Evolutionary conservation across 2,329 filamentous ascomycete genomes (phyloP).

Genomic region (Exserohilum rostratum): DNA sequence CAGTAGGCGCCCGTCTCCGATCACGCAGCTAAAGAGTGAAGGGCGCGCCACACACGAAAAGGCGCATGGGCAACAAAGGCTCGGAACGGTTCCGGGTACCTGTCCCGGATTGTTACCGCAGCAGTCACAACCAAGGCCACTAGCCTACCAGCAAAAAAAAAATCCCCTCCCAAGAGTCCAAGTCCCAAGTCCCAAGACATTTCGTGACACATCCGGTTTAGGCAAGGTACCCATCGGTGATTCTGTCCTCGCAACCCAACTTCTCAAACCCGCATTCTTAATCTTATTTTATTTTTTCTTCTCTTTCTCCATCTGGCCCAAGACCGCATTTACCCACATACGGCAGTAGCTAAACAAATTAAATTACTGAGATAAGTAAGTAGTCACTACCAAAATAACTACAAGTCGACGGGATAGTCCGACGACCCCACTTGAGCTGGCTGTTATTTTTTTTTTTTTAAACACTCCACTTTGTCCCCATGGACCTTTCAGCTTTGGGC

Average conservation of each 20-base stretch:
- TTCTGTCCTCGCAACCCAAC: background rate
- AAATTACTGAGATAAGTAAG: no score
- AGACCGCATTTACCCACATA: background rate
- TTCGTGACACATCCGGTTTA: no score
- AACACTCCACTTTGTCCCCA: background rate
- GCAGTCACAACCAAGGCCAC: background rate
- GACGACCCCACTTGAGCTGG: background rate
- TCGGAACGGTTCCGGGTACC: background rate
- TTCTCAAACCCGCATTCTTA: background rate
- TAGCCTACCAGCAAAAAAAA: background rate
- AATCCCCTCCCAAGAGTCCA: no score
- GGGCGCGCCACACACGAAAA: background rate
- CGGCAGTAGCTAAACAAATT: background rate
- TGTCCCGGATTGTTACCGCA: background rate
- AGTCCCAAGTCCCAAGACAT: background rate
- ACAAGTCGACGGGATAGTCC: background rate
- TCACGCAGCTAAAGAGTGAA: background rate
- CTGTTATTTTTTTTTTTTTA: background rate
- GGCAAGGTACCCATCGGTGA: background rate
- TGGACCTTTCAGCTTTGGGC: no score
- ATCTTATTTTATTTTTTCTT: background rate
- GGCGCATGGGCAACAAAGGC: background rate
- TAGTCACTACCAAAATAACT: background rate
- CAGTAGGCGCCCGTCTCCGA: no score
- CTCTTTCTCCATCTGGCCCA: background rate